These are phyloP conservation scores for Globisporangium camurandrum DNA, from an alignment of 352 stramenopile genomes.

Conservation along the genomic window DNA sequence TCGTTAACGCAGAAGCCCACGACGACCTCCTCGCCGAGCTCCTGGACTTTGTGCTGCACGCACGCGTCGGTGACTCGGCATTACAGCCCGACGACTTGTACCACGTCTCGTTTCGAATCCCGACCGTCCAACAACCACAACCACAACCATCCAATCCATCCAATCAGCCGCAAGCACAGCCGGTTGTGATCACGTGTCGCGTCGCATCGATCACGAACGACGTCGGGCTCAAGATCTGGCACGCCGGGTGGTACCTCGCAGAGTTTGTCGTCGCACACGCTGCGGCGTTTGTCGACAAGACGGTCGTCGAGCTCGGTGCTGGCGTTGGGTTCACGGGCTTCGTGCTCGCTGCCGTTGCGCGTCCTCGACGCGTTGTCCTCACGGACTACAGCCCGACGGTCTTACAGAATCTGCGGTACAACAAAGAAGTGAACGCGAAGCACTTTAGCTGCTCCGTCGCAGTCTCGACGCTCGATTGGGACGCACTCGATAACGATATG, in stretches of 20 bases:
- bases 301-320: constrained; percentile 63
- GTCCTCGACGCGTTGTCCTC: constrained; percentile 34
- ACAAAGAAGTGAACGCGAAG: constrained; percentile 59
- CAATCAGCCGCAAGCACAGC: no score
- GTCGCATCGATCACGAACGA: constrained; percentile 79
- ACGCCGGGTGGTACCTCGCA: constrained; percentile 67
- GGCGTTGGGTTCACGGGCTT: constrained; percentile 70
- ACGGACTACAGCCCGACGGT: constrained; percentile 77
- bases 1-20: constrained; percentile 25
- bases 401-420: constrained; percentile 81
- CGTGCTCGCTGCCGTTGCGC: constrained; percentile 35
- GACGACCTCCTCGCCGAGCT: constrained; percentile 47
- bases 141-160: no score
- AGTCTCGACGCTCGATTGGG: constrained; percentile 63
- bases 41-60: constrained; percentile 46
- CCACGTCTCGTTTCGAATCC: constrained; percentile 57
- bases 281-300: constrained; percentile 36
- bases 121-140: no score
- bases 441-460: constrained; percentile 41
- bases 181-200: constrained; percentile 53
- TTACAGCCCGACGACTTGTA: constrained; percentile 56
- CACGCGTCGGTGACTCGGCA: constrained; percentile 20
- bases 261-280: constrained; percentile 59
- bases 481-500: constrained; percentile 44
- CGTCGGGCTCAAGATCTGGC: constrained; percentile 78